Evolutionary conservation across 305 asterid species (phyloP).

Genomic region (Fraxinus paxiana): DNA sequence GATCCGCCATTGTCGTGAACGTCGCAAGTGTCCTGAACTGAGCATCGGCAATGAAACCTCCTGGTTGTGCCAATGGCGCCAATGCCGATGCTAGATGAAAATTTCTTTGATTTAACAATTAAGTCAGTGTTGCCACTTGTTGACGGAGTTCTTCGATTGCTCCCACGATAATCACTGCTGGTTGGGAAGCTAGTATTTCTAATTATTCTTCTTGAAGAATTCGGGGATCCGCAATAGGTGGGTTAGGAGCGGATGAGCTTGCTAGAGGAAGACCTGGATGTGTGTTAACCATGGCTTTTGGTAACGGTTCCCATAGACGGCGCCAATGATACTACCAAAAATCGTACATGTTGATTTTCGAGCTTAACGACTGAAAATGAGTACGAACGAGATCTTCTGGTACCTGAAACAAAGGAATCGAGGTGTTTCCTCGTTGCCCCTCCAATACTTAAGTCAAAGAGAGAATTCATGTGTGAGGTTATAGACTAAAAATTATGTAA

Average conservation of each 20-base stretch:
- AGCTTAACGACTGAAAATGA: neutral
- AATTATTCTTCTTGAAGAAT: neutral
- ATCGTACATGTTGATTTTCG: neutral
- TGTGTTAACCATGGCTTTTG: neutral
- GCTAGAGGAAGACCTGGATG: neutral
- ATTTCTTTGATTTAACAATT: neutral
- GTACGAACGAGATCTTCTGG: neutral
- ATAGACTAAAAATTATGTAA: neutral
- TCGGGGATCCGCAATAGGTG: neutral
- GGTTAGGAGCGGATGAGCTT: neutral
- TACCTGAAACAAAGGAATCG: neutral
- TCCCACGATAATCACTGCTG: neutral
- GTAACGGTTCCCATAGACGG: neutral
- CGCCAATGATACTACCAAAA: neutral
- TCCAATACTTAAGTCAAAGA: neutral
- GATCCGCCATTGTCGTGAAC: neutral
- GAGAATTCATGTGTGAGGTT: neutral
- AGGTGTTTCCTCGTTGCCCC: neutral
- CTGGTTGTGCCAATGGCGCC: neutral
- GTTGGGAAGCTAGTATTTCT: neutral
- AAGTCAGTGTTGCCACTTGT: neutral
- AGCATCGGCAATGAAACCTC: neutral
- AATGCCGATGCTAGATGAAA: neutral
- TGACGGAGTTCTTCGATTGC: neutral
- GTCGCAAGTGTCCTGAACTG: neutral